These are phyloP conservation scores for Pichia nakasei DNA, from an alignment of 805 yeast species.

Conservation along the genomic window DNA sequence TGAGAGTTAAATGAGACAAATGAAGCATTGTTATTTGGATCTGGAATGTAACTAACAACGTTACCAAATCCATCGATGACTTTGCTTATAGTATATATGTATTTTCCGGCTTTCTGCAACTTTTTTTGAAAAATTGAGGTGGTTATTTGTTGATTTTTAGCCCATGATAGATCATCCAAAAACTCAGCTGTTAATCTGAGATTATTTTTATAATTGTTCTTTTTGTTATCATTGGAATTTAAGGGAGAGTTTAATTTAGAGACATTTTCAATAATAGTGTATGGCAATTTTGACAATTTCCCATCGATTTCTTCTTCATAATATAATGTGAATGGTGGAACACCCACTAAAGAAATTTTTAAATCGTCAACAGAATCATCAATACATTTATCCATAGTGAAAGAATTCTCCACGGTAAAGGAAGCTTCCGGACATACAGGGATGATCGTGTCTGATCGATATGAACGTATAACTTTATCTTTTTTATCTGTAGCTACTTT, in stretches of 20 bases:
- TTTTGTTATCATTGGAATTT: slow-evolving; percentile 21
- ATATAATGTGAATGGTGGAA: slow-evolving; percentile 62
- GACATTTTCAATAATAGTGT: slow-evolving; percentile 35
- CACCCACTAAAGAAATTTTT: slow-evolving; percentile 55
- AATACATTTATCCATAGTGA: slow-evolving; percentile 48
- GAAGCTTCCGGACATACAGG: slow-evolving; percentile 73
- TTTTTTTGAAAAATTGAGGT: slow-evolving; percentile 22
- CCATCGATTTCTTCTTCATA: slow-evolving; percentile 41
- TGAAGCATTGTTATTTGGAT: slow-evolving; percentile 29
- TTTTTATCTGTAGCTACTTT: slow-evolving; percentile 53
- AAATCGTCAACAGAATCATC: slow-evolving; percentile 36
- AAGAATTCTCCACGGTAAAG: slow-evolving; percentile 24
- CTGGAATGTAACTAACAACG: slow-evolving; percentile 33
- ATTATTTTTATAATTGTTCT: slow-evolving; percentile 16
- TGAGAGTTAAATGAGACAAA: slow-evolving; percentile 42
- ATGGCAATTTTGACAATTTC: slow-evolving; percentile 20
- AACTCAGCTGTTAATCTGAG: slow-evolving; percentile 21
- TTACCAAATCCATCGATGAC: slow-evolving; percentile 66
- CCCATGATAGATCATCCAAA: slow-evolving; percentile 32
- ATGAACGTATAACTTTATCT: slow-evolving; percentile 48
- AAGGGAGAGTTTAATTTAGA: slow-evolving; percentile 41
- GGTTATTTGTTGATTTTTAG: slow-evolving; percentile 19
- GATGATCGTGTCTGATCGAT: slow-evolving; percentile 53
- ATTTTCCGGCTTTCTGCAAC: slow-evolving; percentile 36
- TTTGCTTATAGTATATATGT: slow-evolving; percentile 47